Evolutionary conservation across 2,329 filamentous ascomycete genomes (phyloP), one percentile per base, ranked within the genome.

Genomic region (Cordyceps farinosa): DNA sequence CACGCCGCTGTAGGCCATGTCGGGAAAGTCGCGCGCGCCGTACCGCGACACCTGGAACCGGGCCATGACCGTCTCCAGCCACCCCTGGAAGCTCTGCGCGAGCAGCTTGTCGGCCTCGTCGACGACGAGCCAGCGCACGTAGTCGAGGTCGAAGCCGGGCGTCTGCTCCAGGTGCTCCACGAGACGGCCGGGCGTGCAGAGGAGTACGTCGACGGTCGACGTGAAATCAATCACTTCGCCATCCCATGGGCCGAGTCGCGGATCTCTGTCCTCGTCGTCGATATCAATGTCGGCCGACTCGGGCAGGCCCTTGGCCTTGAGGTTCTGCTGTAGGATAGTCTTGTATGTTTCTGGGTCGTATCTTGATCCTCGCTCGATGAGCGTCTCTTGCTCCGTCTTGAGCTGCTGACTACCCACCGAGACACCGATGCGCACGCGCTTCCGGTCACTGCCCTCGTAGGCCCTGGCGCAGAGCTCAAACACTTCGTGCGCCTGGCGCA

Each of bases 51-150:
- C 75, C 44, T 81, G 80, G 65, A 91, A 80, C 51, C 79, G 78
- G 17, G 87, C 84, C 71, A 91, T 88, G 7, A 95, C 85, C 0
- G 88, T 78, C 47, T 87, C 85, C 3, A 96, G 80, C 93, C 93
- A 97, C 70, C 94, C 90, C 73, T 97, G 93, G 75, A 95, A 97
- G 70, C 90, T 93, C 74, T 98, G 91, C 50, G 93, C 90, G 6
- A 98, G 83, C 13, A 98, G 80, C 72, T 95, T 92, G 75, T 98
- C 94, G 11, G 94, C 95, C 76, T 98, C 94, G 70, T 98, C 94
- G 52, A 97, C 90, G 3, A 97, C 86, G 0, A 98, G 81, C 92
- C 93, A 98, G 65, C 90, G 86, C 5, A 97, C 80, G 71, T 90
- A 83, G 63, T 90, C 85, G 29, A 98, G 80, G 0, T 82, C 85